Conservation (phyloP, 495 filamentous ascomycete species). For the Sphaerosporella brunnea region DNA sequence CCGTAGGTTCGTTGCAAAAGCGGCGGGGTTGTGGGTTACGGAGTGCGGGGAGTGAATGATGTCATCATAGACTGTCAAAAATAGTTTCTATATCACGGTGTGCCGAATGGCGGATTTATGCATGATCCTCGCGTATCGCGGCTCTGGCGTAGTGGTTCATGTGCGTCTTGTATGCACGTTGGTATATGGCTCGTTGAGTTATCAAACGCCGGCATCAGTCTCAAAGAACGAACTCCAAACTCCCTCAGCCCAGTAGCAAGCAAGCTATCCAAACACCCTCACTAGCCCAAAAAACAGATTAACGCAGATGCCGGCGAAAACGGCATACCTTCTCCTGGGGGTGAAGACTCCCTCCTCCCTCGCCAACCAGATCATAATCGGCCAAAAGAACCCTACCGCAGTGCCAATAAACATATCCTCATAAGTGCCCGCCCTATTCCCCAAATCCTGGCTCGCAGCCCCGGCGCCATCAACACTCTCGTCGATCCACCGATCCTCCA, state of each 20-base stretch:
- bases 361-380: conserved; percentile 60
- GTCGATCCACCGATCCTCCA: conserved; percentile 92
- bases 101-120: too few relatives aligned
- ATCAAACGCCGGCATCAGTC: too few relatives aligned
- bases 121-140: too few relatives aligned
- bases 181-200: too few relatives aligned
- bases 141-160: too few relatives aligned
- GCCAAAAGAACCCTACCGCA: conserved; percentile 87
- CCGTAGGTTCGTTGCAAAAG: too few relatives aligned
- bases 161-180: too few relatives aligned
- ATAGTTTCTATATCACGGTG: conserved; percentile 3
- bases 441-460: conserved; percentile 29
- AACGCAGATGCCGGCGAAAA: conserved; percentile 60
- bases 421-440: conserved; percentile 33
- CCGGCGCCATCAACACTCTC: conserved; percentile 29
- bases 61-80: conserved; percentile 8
- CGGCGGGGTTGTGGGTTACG: too few relatives aligned
- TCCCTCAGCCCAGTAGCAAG: too few relatives aligned
- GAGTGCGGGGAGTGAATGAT: neutral
- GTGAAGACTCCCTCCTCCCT: conserved; percentile 82
- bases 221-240: too few relatives aligned
- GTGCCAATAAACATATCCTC: conserved; percentile 82
- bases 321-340: conserved; percentile 61
- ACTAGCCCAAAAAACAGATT: conserved; percentile 54
- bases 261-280: conserved; percentile 31